Evolutionary conservation across 345 rosid genomes (phyloP).

Genomic region (Populus pruinosa): DNA sequence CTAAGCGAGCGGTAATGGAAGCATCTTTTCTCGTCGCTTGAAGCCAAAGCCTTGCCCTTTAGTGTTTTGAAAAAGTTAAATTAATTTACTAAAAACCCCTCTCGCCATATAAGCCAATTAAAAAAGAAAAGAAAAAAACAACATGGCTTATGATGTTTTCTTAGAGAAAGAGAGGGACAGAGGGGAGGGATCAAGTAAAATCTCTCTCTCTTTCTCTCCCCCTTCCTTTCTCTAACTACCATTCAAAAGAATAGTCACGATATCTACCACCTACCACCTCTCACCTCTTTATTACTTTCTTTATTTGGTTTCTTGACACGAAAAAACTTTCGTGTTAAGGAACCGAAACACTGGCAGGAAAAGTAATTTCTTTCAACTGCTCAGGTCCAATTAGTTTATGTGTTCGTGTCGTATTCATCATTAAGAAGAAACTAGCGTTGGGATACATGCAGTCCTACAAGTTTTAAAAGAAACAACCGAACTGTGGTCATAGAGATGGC

Average conservation of each 20-base stretch:
- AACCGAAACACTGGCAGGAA: background rate
- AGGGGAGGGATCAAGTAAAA: background rate
- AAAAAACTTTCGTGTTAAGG: background rate
- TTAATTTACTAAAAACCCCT: background rate
- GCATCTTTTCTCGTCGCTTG: background rate
- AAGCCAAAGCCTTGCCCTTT: background rate
- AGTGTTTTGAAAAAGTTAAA: background rate
- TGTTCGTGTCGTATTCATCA: background rate
- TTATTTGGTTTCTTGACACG: background rate
- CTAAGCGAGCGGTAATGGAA: too few species aligned
- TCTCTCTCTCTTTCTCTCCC: background rate
- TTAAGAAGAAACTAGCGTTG: background rate
- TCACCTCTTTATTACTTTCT: background rate
- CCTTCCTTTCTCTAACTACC: background rate
- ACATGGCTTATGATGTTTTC: too few species aligned
- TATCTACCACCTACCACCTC: background rate
- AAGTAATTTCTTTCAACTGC: background rate
- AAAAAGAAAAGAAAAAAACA: too few species aligned
- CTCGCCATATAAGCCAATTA: too few species aligned
- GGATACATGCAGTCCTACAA: background rate
- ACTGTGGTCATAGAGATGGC: conserved; percentile 30
- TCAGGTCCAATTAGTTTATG: background rate
- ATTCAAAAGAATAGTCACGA: background rate
- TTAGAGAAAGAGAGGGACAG: background rate
- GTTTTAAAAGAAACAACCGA: background rate